These are phyloP conservation scores for Zymoseptoria crescenta DNA, from an alignment of 2,329 filamentous ascomycete species.

Conservation along the genomic window DNA sequence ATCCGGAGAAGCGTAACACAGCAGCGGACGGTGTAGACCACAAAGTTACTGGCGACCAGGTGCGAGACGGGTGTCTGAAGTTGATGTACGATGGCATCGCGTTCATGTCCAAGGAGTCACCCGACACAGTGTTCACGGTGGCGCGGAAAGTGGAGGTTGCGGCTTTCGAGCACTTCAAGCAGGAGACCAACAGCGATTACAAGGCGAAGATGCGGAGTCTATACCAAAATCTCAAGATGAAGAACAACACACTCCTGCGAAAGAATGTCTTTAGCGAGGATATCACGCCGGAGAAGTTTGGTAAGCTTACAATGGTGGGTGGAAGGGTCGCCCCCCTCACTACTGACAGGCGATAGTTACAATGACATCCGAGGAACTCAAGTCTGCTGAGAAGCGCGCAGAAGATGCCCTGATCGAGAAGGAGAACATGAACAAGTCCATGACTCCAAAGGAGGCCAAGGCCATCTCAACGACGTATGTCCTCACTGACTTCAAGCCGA, in stretches of 20 bases:
- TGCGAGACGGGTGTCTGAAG: conserved; percentile 78
- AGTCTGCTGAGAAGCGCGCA: conserved; percentile 71
- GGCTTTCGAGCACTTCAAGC: conserved; percentile 61
- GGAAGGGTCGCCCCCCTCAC: background rate
- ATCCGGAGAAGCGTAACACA: conserved; percentile 71
- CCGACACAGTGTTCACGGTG: conserved; percentile 59
- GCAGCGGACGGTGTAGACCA: conserved; percentile 73
- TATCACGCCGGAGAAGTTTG: conserved; percentile 62
- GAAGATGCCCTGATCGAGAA: conserved; percentile 69
- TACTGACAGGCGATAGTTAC: conserved; percentile 42
- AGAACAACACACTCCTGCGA: conserved; percentile 72
- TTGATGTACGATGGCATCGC: conserved; percentile 91
- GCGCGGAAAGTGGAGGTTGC: conserved; percentile 70
- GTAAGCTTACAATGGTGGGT: conserved; percentile 2
- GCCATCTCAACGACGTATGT: conserved; percentile 51
- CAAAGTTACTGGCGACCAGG: conserved; percentile 63
- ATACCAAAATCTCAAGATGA: conserved; percentile 91
- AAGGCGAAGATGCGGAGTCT: conserved; percentile 83
- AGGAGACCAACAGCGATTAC: conserved; percentile 66
- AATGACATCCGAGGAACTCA: conserved; percentile 87
- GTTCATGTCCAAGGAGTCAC: conserved; percentile 52
- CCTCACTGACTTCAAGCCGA: background rate
- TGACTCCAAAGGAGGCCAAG: conserved; percentile 87
- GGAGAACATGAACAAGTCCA: conserved; percentile 95
- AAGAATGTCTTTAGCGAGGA: conserved; percentile 66